Evolutionary conservation across 2,329 filamentous ascomycete genomes (phyloP).

Genomic region (Colletotrichum sp.): DNA sequence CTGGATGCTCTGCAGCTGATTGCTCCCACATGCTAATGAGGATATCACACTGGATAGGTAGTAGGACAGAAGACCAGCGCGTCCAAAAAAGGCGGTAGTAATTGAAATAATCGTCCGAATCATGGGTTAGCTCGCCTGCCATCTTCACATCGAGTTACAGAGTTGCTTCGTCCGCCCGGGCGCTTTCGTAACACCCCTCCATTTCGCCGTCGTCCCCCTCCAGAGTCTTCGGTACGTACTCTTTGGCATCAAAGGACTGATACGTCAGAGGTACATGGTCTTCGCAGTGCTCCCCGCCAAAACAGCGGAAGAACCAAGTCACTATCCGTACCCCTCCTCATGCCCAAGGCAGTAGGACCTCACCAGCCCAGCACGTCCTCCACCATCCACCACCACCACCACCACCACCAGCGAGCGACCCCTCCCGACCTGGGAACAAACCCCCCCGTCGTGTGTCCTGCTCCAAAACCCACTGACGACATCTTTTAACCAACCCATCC

Average conservation of each 20-base stretch:
- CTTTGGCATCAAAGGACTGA: not conserved
- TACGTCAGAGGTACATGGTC: not conserved
- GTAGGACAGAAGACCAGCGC: not conserved
- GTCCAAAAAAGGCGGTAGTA: not conserved
- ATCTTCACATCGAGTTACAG: constrained; percentile 18
- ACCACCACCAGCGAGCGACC: not conserved
- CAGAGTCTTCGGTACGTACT: not conserved
- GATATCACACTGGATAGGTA: not conserved
- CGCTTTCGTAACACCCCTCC: constrained; percentile 16
- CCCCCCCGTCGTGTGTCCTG: constrained; percentile 6
- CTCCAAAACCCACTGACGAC: constrained; percentile 21
- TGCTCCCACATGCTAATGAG: not conserved
- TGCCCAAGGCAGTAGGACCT: not conserved
- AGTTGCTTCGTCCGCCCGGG: constrained; percentile 9
- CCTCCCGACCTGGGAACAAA: constrained; percentile 4
- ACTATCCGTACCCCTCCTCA: not conserved
- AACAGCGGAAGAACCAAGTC: not conserved
- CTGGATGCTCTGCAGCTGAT: not conserved
- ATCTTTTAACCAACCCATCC: constrained; percentile 17
- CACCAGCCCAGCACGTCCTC: not conserved
- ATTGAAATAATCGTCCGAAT: constrained; percentile 1
- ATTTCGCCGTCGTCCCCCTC: constrained; percentile 3
- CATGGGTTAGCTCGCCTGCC: constrained; percentile 7
- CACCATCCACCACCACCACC: not conserved
- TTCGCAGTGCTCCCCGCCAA: not conserved